These are phyloP conservation scores for Bimuria novae-zelandiae DNA, from an alignment of 2,329 filamentous ascomycete species.

Conservation along the genomic window DNA sequence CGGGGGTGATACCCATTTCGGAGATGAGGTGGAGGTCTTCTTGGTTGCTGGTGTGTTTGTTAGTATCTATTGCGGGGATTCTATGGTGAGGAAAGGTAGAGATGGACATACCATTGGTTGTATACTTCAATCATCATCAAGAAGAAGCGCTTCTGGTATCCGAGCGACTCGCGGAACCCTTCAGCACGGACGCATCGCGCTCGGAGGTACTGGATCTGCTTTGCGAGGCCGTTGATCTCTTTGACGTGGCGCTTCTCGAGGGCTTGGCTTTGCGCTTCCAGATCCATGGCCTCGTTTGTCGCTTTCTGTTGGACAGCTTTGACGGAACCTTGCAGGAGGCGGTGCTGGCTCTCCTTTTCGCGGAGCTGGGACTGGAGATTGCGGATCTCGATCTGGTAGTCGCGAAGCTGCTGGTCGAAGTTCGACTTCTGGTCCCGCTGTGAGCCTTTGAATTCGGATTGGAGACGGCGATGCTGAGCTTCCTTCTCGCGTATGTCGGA, in stretches of 20 bases:
- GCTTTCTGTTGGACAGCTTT: conserved; percentile 36
- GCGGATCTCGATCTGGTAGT: conserved; percentile 21
- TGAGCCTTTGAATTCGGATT: conserved; percentile 12
- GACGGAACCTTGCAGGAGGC: conserved; percentile 33
- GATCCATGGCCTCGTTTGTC: conserved; percentile 34
- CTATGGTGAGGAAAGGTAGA: background rate
- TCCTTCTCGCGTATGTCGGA: conserved; percentile 29
- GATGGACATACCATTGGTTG: conserved; percentile 78
- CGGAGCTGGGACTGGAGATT: conserved; percentile 23
- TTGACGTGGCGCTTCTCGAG: conserved; percentile 72
- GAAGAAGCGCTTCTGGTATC: conserved; percentile 86
- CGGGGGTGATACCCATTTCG: conserved; percentile 73
- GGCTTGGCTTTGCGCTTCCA: conserved; percentile 58
- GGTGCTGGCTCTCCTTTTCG: conserved; percentile 36
- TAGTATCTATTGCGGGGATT: conserved; percentile 11
- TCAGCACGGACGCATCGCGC: conserved; percentile 81
- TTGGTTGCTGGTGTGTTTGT: conserved; percentile 72
- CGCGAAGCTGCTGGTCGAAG: conserved; percentile 21
- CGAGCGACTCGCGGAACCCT: conserved; percentile 76
- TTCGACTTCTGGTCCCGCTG: conserved; percentile 12
- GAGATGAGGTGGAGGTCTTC: conserved; percentile 85
- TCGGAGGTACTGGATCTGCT: conserved; percentile 91
- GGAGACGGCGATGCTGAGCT: conserved; percentile 15
- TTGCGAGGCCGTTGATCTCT: conserved; percentile 79
- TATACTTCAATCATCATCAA: conserved; percentile 79